These are phyloP conservation scores for Ceratocystis albifundus DNA, from an alignment of 2,329 filamentous ascomycete species.

Conservation along the genomic window DNA sequence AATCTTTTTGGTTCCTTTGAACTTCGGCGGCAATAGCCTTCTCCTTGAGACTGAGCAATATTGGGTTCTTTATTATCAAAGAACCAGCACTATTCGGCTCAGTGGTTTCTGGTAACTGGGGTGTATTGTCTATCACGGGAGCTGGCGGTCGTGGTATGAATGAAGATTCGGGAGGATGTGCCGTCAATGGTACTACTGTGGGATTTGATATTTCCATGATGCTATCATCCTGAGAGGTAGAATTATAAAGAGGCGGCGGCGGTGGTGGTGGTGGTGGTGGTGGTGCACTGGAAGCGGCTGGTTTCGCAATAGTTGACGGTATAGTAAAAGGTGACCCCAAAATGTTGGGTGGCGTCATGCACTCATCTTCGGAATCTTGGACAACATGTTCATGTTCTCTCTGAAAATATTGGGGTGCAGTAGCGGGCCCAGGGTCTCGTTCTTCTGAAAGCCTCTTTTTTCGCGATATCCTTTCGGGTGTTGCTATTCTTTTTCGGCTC, in stretches of 20 bases:
- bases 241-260: conserved; percentile 6
- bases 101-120: conserved; percentile 13
- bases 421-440: not conserved
- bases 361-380: conserved; percentile 48
- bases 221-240: conserved; percentile 5
- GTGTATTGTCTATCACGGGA: conserved; percentile 11
- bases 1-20: conserved; percentile 39
- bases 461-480: conserved; percentile 20
- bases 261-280: conserved; percentile 9
- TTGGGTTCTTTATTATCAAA: conserved; percentile 29
- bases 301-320: conserved; percentile 11
- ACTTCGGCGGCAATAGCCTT: conserved; percentile 35
- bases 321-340: not conserved
- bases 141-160: conserved; percentile 4
- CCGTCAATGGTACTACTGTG: not conserved
- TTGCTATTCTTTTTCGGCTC: conserved; percentile 21
- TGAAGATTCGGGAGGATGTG: conserved; percentile 7
- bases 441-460: conserved; percentile 17
- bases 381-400: conserved; percentile 33
- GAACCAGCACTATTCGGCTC: conserved; percentile 24
- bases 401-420: conserved; percentile 14
- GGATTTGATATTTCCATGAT: conserved; percentile 6
- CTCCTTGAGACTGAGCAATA: conserved; percentile 31
- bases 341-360: conserved; percentile 34
- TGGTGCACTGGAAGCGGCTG: not conserved